Evolutionary conservation across 129 eudicot genomes (phyloP).

Genomic region (Artemisia tridentata): DNA sequence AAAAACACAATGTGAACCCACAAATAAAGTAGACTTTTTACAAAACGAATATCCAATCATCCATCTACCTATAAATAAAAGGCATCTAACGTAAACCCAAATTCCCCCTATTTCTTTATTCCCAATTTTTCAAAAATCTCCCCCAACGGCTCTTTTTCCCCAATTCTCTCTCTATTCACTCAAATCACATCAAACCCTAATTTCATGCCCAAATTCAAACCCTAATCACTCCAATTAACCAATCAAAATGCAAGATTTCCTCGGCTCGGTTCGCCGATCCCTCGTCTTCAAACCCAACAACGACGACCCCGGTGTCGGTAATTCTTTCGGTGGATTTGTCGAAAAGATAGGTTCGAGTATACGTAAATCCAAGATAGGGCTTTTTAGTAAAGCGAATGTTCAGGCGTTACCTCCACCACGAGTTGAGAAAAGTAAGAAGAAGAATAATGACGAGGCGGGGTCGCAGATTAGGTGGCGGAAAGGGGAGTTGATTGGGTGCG

Average conservation of each 20-base stretch:
- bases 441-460: constrained; percentile 39
- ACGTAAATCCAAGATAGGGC: constrained; percentile 77
- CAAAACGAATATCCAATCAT: not conserved
- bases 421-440: constrained; percentile 29
- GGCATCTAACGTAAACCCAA: constrained; percentile 25
- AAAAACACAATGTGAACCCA: too few species aligned
- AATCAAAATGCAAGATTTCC: constrained; percentile 71
- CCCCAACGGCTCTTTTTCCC: constrained; percentile 41
- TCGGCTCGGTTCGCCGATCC: constrained; percentile 95
- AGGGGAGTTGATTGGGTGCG: constrained; percentile 92
- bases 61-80: constrained; percentile 4
- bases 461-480: constrained; percentile 92
- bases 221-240: not conserved
- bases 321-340: constrained; percentile 67
- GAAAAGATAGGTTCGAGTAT: constrained; percentile 87
- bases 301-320: constrained; percentile 26
- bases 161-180: constrained; percentile 30
- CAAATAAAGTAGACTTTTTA: too few species aligned
- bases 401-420: constrained; percentile 59
- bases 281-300: constrained; percentile 63
- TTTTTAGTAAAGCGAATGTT: constrained; percentile 48
- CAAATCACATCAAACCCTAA: constrained; percentile 27
- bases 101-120: constrained; percentile 33
- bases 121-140: constrained; percentile 41
- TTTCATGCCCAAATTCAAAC: constrained; percentile 26